phyloP scores from a whole-genome alignment of 768 basidiomycete genomes.

The Pulveroboletus sp. region DNA sequence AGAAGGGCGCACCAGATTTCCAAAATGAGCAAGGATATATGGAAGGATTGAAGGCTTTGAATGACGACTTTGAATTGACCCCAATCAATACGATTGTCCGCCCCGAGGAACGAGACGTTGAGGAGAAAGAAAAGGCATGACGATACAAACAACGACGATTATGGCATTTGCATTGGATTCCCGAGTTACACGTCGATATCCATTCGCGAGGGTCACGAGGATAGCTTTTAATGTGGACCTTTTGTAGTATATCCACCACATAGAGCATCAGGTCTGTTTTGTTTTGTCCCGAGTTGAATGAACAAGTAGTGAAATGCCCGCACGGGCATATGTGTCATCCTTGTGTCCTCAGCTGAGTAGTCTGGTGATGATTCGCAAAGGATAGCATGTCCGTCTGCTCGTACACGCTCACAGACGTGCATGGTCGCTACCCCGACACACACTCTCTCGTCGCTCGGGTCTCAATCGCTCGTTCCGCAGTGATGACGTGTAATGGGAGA shows the following conservation, averaged over 20 bases:
- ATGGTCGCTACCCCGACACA: too few species aligned
- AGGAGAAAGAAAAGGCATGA: background rate
- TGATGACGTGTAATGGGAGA: too few species aligned
- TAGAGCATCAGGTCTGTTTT: background rate
- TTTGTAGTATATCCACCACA: background rate
- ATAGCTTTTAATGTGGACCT: background rate
- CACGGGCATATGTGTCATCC: too few species aligned
- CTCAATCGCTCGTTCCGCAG: too few species aligned
- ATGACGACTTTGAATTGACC: background rate
- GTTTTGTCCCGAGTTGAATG: too few species aligned
- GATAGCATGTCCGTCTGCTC: too few species aligned
- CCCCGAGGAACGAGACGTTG: background rate
- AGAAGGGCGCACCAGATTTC: conserved; percentile 16
- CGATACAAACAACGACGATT: background rate
- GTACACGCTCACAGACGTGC: too few species aligned
- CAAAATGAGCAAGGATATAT: background rate
- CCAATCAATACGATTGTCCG: background rate
- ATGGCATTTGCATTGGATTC: background rate
- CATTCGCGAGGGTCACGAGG: background rate
- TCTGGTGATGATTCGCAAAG: too few species aligned
- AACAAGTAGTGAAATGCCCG: too few species aligned
- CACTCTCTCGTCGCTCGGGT: too few species aligned
- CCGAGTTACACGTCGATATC: background rate
- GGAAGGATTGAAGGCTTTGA: too few species aligned
- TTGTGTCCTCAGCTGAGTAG: too few species aligned